A percentile compares a stretch with the other conserved stretches of the same genome.
Evolutionary conservation across 345 rosid species (phyloP).

Genomic region (Brassica carinata): DNA sequence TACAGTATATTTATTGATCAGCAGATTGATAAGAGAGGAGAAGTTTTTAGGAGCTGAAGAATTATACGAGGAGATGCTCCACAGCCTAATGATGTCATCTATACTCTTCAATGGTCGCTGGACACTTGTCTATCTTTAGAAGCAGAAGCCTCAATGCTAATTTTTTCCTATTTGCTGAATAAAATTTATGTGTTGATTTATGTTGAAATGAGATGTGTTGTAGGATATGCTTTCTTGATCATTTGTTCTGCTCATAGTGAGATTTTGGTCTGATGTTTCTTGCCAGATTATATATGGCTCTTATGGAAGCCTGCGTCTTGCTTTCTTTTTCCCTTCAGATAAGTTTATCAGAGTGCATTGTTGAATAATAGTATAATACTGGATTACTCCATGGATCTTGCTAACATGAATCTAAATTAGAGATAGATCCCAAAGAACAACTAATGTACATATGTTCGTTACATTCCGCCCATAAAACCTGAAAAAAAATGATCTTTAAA

Average conservation of each 20-base stretch:
- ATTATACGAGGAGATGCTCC: background rate
- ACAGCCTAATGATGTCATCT: too few relatives aligned
- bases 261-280: background rate
- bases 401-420: background rate
- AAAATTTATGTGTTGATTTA: background rate
- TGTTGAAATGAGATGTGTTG: background rate
- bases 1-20: slow-evolving; percentile 13
- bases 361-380: too few relatives aligned
- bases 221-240: background rate
- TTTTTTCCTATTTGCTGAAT: background rate
- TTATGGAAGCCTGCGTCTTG: background rate
- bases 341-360: too few relatives aligned
- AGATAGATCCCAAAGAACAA: background rate
- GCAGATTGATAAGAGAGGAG: background rate
- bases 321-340: background rate
- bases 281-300: background rate
- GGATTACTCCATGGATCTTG: too few relatives aligned
- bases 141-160: background rate
- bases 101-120: too few relatives aligned
- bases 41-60: background rate
- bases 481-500: background rate
- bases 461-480: background rate
- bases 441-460: background rate
- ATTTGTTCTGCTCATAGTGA: background rate
- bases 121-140: background rate